phyloP scores from a whole-genome alignment of 2,329 filamentous ascomycete genomes.

The Pyricularia grisea region DNA sequence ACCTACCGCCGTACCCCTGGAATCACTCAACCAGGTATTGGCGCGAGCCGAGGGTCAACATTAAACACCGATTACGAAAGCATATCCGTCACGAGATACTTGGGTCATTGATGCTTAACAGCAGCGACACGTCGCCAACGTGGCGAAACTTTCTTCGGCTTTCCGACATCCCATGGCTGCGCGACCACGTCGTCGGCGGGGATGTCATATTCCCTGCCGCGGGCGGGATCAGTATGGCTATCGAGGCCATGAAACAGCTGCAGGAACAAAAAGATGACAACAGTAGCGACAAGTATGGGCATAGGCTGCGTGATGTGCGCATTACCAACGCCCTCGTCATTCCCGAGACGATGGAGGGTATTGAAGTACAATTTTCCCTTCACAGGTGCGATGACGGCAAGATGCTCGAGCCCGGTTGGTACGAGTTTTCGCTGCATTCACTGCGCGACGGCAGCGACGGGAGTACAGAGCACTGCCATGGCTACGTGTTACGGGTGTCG shows the following conservation, averaged over 20 bases:
- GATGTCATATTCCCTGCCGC: slow-evolving; percentile 26
- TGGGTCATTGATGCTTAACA: slow-evolving; percentile 17
- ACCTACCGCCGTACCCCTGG: slow-evolving; percentile 35
- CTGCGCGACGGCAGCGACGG: slow-evolving; percentile 3
- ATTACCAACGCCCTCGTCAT: slow-evolving; percentile 8
- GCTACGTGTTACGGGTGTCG: slow-evolving; percentile 4
- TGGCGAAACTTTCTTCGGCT: slow-evolving; percentile 18
- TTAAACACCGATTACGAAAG: slow-evolving; percentile 17
- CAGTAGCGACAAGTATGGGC: not conserved
- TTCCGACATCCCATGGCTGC: slow-evolving; percentile 22
- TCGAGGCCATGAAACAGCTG: slow-evolving; percentile 23
- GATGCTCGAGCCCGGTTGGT: slow-evolving; percentile 2
- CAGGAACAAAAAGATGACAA: not conserved
- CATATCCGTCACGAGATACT: slow-evolving; percentile 28
- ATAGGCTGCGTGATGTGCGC: slow-evolving; percentile 8
- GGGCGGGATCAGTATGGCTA: slow-evolving; percentile 26
- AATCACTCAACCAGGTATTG: slow-evolving; percentile 30
- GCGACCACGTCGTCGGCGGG: slow-evolving; percentile 18
- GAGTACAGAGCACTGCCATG: slow-evolving; percentile 9
- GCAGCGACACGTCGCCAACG: slow-evolving; percentile 5
- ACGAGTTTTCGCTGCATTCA: slow-evolving; percentile 10
- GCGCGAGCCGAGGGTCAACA: slow-evolving; percentile 25
- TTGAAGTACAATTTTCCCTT: slow-evolving; percentile 9
- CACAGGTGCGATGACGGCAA: slow-evolving; percentile 3
- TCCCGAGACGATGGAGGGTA: slow-evolving; percentile 5